Base-by-base conservation (phyloP, 371 early-diverging fungal genomes). In the Dichotomocladium elegans region DNA sequence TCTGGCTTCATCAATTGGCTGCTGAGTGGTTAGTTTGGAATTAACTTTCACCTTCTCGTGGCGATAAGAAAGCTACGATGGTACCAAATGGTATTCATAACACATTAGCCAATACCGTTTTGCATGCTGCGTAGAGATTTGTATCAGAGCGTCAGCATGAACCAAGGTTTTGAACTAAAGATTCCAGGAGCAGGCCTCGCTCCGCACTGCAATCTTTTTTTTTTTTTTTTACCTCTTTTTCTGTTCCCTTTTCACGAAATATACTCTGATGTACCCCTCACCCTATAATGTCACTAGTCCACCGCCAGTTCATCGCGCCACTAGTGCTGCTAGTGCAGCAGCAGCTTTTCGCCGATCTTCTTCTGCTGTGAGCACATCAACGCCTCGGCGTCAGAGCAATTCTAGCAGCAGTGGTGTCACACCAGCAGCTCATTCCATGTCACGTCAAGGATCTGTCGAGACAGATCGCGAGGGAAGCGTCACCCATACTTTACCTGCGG, bases 381-480 rank as follows among this genome's bases (percentile, higher is more conserved):
- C 42, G 24, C 60, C 44, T 26, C 51, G 57, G 44, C 35, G 33
- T 8, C 57, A 59, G 47, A 52, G 68, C 37, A 33, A 63, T 41
- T 55, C 63, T n/a, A 63, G 64, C 21, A 44, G 42, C 11, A 44
- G 53, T 12, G 47, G 51, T 10, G 47, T 53, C 27, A 44, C 58
- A 28, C 41, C 63, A 22, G 8, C 53, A 50, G 1, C 50, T 11
- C 33, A 53, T 9, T 51, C 58, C 3, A 48, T 43, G 6, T 72
- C 73, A 47, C 66, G 73, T 15, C 73, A 72, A 58, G 73, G 73
- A 0, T 72, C 73, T 8, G 64, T 72, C 1, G 73, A 72, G 27
- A 68, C 64, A 0, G 73, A 72, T n/a, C 61, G 69, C n/a, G 72
- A 72, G 47, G 63, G 63, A 2, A 72, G 67, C 45, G 59, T 63